Evolutionary conservation across 73 alveolate genomes (phyloP).

Genomic region (Paramecium sexaurelia): DNA sequence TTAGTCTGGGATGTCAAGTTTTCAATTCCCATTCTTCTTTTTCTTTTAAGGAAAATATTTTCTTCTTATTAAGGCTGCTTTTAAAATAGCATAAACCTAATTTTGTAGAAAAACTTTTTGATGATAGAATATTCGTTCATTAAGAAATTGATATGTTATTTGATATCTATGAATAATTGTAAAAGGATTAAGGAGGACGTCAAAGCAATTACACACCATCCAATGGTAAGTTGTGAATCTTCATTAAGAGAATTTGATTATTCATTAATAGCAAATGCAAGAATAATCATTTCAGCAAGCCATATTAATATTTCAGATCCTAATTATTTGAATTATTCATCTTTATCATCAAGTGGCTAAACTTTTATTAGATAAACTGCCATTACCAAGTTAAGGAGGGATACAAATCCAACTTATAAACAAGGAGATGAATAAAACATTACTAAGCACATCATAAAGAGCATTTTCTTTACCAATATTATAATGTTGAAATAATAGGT

Average conservation of each 20-base stretch:
- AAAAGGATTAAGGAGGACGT: not conserved
- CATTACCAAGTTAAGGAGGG: not conserved
- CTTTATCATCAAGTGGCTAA: not conserved
- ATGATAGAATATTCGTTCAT: not conserved
- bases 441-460: slow-evolving; percentile 9
- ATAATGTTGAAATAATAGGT: not conserved
- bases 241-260: not conserved
- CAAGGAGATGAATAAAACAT: slow-evolving; percentile 9
- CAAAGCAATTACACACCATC: slow-evolving; percentile 10
- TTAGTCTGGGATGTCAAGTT: not conserved
- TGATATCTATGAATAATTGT: not conserved
- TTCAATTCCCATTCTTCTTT: slow-evolving; percentile 3
- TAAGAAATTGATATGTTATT: slow-evolving; percentile 7
- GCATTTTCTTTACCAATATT: not conserved
- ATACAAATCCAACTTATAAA: not conserved
- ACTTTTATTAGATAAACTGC: not conserved
- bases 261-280: slow-evolving; percentile 1
- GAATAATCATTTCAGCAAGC: not conserved
- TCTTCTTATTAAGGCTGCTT: not conserved
- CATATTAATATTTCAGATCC: slow-evolving; percentile 17
- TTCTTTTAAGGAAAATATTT: slow-evolving; percentile 26
- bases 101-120: not conserved
- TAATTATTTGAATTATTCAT: not conserved
- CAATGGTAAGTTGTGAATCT: not conserved
- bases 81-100: not conserved